Percentiles rank a stretch among this genome's conserved stretches.
phyloP scores from a whole-genome alignment of 2,329 filamentous ascomycete species.

The Penicillium sp. region DNA sequence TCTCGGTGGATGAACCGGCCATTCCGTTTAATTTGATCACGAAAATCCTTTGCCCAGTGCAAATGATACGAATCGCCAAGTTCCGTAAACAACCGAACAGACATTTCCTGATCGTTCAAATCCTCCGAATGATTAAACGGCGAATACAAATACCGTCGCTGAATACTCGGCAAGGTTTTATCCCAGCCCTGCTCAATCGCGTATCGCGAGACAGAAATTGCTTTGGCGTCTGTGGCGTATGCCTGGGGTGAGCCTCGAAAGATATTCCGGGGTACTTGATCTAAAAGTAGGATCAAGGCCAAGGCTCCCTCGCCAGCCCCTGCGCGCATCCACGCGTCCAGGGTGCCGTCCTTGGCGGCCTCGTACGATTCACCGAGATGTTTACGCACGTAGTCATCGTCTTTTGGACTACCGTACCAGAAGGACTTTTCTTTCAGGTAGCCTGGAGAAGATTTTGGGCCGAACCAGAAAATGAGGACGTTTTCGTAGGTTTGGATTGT shows the following conservation, averaged over 20 bases:
- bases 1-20: conserved; percentile 27
- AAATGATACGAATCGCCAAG: conserved; percentile 14
- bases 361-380: conserved; percentile 17
- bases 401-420: conserved; percentile 18
- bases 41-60: conserved; percentile 18
- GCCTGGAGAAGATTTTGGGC: conserved; percentile 11
- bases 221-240: conserved; percentile 30
- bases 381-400: conserved; percentile 20
- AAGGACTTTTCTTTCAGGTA: conserved; percentile 20
- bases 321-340: conserved; percentile 17
- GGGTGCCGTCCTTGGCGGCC: conserved; percentile 15
- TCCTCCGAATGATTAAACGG: conserved; percentile 35
- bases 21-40: conserved; percentile 17
- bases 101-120: conserved; percentile 27
- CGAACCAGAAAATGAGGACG: conserved; percentile 27
- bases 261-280: conserved; percentile 38
- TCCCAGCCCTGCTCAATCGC: conserved; percentile 28
- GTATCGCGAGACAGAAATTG: conserved; percentile 22
- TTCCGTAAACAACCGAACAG: conserved; percentile 13
- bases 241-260: conserved; percentile 29
- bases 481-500: conserved; percentile 4
- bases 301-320: conserved; percentile 24
- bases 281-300: conserved; percentile 36
- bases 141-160: conserved; percentile 33
- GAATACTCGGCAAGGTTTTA: conserved; percentile 17